Conservation (phyloP, 257 asterid species). For the Echium plantagineum region DNA sequence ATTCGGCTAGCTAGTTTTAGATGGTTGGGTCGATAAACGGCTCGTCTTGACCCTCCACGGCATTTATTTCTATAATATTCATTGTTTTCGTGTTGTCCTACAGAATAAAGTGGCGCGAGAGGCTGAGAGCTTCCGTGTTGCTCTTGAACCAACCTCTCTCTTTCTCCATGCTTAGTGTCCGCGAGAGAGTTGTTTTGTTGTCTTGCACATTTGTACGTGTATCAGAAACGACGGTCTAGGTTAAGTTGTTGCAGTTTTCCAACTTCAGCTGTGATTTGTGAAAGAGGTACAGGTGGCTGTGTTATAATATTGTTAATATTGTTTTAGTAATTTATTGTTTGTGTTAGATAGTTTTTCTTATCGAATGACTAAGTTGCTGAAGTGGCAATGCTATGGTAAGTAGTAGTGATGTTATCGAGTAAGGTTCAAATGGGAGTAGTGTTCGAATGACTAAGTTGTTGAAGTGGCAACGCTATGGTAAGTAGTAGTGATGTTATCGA, state of each 20-base stretch:
- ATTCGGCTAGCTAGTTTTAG: neutral
- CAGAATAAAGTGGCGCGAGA: neutral
- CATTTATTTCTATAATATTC: too few species aligned
- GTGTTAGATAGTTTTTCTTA: too few species aligned
- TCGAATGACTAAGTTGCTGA: too few species aligned
- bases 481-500: too few species aligned
- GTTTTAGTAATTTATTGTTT: neutral
- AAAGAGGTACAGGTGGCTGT: neutral
- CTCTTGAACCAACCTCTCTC: neutral
- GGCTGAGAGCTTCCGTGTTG: neutral
- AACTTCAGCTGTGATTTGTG: neutral
- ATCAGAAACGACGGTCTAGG: neutral
- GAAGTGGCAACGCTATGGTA: too few species aligned
- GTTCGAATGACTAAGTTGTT: too few species aligned
- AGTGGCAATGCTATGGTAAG: too few species aligned
- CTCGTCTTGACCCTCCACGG: neutral
- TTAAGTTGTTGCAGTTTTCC: neutral
- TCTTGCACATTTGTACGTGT: neutral
- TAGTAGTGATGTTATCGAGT: too few species aligned
- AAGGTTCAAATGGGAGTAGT: too few species aligned
- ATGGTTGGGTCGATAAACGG: neutral
- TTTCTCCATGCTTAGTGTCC: neutral
- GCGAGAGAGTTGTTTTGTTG: neutral
- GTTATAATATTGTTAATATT: too few species aligned
- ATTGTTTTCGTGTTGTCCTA: neutral